Base-by-base conservation (phyloP, 768 basidiomycete species). In the Agaricus subrufescens region DNA sequence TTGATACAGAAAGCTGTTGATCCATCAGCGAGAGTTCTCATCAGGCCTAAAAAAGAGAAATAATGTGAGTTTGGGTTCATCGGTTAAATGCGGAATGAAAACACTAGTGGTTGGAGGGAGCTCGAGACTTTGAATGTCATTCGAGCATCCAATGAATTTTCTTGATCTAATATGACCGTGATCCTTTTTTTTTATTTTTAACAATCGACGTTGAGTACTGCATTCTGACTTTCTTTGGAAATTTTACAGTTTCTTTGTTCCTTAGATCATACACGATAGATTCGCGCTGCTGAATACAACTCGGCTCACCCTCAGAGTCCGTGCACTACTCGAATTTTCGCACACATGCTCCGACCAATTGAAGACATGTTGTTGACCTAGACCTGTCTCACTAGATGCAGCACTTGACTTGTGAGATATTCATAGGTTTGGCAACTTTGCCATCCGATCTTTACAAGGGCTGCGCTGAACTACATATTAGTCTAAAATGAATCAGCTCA, bases 131-230 rank as follows among this genome's bases (percentile, higher is more conserved):
- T 7, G 1, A 46, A 59, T 68, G 66, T 65, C 62, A 59, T 67
- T 71, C 62, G 68, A 86, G 78, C 67, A 71, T 75, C 78, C 84
- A 12, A 40, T 84, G 89, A 83, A 71, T 69, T 60, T 77, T 78
- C 90, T 92, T 92, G 90, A 92, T 92, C 90, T 92, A 92, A 92
- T 91, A 86, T 91, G 90, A 92, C 80, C 71, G 62, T 58, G 27
- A 48, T 40, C 4, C 15, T 29, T 29, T 48, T n/a, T n/a, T 15
- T 19, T 19, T 19, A 19, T 19, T 19, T 19, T 19, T 19, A 27
- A 31, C 25, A 38, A 9, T 37, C 27, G n/a, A 11, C 11, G 54
- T 45, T 57, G 42, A 39, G 15, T 44, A 40, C 11, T 15, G 31
- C 19, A 46, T 27, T 26, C 46, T 54, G 37, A 48, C 26, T 19